Conservation (phyloP, 257 asterid species). For the Penstemon eatonii region DNA sequence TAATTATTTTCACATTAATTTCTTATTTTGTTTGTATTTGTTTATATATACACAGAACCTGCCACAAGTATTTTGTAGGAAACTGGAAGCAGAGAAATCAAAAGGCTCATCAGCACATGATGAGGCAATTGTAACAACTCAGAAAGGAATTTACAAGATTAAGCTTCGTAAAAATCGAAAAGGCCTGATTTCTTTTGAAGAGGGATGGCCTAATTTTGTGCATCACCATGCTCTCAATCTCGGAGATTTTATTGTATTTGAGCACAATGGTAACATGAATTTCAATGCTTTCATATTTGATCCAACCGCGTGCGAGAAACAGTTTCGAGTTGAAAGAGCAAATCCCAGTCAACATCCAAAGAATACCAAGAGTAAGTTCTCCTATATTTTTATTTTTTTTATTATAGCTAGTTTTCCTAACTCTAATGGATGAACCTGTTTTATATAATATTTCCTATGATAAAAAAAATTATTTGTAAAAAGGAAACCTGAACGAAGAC, state of each 20-base stretch:
- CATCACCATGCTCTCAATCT: constrained; percentile 3
- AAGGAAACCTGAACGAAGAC: too few species aligned
- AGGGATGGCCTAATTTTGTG: constrained; percentile 30
- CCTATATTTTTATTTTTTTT: neutral
- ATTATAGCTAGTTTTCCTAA: neutral
- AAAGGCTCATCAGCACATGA: neutral
- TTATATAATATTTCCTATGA: neutral
- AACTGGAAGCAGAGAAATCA: constrained; percentile 1
- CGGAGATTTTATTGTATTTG: constrained; percentile 27
- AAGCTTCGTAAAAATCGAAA: neutral
- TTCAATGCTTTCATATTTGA: constrained; percentile 27
- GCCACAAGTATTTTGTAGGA: constrained; percentile 24
- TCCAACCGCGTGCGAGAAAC: constrained; percentile 20
- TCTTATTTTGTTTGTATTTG: neutral
- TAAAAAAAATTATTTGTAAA: too few species aligned
- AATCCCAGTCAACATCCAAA: neutral
- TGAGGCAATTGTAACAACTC: constrained; percentile 1
- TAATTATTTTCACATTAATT: neutral
- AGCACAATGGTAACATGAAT: constrained; percentile 5
- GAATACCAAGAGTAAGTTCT: neutral
- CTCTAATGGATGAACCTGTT: neutral
- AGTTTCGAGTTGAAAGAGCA: neutral
- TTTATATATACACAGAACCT: constrained; percentile 14
- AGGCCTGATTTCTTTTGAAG: neutral
- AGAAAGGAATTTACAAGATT: constrained; percentile 17